phyloP scores from a whole-genome alignment of 2,329 filamentous ascomycete genomes.

The Ophiostoma sp. region DNA sequence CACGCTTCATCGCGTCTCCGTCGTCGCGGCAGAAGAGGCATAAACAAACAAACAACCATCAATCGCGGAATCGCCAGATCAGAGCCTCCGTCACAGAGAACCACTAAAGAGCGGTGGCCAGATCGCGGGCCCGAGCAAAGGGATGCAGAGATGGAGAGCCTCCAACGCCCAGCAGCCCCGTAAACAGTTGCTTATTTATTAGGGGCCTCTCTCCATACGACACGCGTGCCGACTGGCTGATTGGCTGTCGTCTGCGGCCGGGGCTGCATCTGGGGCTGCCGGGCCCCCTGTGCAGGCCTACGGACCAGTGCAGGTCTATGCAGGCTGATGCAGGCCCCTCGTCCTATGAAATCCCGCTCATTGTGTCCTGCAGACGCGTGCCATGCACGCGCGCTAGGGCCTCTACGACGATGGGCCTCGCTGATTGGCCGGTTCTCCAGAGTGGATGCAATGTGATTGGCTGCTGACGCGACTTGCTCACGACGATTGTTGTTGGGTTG shows the following conservation, averaged over 20 bases:
- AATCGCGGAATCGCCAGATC: too few species aligned
- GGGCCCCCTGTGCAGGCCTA: background rate
- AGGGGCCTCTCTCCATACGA: too few species aligned
- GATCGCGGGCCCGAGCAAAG: background rate
- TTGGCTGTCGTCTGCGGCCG: constrained; percentile 1
- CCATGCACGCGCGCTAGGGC: background rate
- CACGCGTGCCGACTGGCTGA: constrained; percentile 18
- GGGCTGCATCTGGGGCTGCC: background rate
- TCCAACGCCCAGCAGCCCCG: background rate
- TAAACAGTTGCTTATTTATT: background rate
- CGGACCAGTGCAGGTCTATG: background rate
- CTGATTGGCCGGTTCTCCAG: background rate
- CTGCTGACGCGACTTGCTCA: background rate
- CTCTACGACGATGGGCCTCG: too few species aligned
- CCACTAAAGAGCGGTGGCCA: background rate
- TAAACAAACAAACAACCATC: background rate
- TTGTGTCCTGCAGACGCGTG: background rate
- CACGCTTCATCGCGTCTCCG: background rate
- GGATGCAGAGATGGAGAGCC: background rate
- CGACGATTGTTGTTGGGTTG: background rate
- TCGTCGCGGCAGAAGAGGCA: background rate
- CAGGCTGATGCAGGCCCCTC: too few species aligned
- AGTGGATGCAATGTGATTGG: background rate
- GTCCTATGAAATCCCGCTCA: background rate
- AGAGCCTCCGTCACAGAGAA: too few species aligned